phyloP scores from a whole-genome alignment of 805 yeast genomes.

The Isabelozyma pseudorhagii region DNA sequence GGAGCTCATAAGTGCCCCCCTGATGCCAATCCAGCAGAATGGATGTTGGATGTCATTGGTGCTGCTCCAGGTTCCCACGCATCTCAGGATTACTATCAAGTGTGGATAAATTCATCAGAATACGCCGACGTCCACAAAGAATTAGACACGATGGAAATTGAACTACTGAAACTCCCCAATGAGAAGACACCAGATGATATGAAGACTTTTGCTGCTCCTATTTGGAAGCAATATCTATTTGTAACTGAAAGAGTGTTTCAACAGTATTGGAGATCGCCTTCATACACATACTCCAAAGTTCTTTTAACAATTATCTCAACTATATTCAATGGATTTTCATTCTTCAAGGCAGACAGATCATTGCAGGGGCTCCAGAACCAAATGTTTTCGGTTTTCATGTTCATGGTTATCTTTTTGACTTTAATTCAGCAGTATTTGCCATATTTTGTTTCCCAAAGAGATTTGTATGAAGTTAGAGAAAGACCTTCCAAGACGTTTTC shows the following conservation, averaged over 20 bases:
- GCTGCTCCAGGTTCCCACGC: constrained; percentile 30
- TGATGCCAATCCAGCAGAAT: constrained; percentile 67
- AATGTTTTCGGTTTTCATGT: constrained; percentile 75
- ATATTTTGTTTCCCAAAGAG: constrained; percentile 51
- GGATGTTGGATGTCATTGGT: constrained; percentile 27
- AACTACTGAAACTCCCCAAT: constrained; percentile 16
- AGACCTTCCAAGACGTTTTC: constrained; percentile 69
- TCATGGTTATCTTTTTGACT: constrained; percentile 53
- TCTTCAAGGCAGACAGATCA: constrained; percentile 47
- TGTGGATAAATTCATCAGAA: constrained; percentile 20
- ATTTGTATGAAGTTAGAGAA: constrained; percentile 69
- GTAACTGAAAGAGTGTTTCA: constrained; percentile 30
- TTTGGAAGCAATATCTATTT: constrained; percentile 17
- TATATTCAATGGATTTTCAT: constrained; percentile 64
- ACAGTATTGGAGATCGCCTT: constrained; percentile 36
- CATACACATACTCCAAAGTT: constrained; percentile 50
- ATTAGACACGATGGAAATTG: constrained; percentile 16
- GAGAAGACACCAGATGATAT: constrained; percentile 9
- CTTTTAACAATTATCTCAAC: constrained; percentile 40
- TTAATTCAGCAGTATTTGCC: constrained; percentile 64
- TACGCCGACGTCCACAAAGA: constrained; percentile 8
- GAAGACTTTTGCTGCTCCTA: constrained; percentile 13
- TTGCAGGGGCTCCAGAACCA: constrained; percentile 51
- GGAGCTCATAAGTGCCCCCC: constrained; percentile 68
- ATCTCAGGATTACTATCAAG: constrained; percentile 19